A percentile compares a stretch with the other conserved stretches of the same genome.
Conservation (phyloP, 192 early-diverging fungal genomes). For the Pilaira anomala region DNA sequence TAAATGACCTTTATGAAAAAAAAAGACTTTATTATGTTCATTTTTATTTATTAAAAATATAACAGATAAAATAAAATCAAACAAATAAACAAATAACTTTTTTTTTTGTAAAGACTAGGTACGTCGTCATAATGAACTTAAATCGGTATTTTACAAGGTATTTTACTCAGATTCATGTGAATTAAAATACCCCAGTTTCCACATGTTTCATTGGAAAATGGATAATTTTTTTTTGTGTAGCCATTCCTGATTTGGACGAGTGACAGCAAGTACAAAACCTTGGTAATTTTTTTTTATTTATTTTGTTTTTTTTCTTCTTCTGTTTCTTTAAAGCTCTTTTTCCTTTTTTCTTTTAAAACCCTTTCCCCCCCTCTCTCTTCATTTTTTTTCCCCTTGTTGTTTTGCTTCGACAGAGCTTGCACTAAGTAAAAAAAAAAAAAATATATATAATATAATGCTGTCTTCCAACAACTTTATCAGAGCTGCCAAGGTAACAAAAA, state of each 20-base stretch:
- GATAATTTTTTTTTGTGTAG: slow-evolving; percentile 12
- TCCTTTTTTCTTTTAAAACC: slow-evolving; percentile 18
- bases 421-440: slow-evolving; percentile 1
- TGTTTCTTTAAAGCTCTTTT: slow-evolving; percentile 11
- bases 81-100: background rate
- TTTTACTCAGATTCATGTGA: slow-evolving; percentile 10
- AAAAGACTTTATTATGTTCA: too few relatives aligned
- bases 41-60: background rate
- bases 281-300: slow-evolving; percentile 12
- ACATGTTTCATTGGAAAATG: slow-evolving; percentile 20
- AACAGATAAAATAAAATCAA: background rate
- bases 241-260: slow-evolving; percentile 13
- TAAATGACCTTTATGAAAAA: too few relatives aligned
- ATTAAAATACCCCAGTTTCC: slow-evolving; percentile 10
- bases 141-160: slow-evolving; percentile 14
- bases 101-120: too few relatives aligned
- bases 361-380: background rate
- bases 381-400: slow-evolving; percentile 5
- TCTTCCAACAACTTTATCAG: slow-evolving; percentile 34
- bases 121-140: background rate
- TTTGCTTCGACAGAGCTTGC: slow-evolving; percentile 10
- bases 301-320: slow-evolving; percentile 6
- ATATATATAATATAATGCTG: slow-evolving; percentile 18
- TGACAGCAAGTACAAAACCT: slow-evolving; percentile 13
- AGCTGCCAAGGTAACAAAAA: slow-evolving; percentile 34